These are phyloP conservation scores for Fusarium gaditjirri DNA, from an alignment of 2,329 filamentous ascomycete genomes.

Conservation along the genomic window DNA sequence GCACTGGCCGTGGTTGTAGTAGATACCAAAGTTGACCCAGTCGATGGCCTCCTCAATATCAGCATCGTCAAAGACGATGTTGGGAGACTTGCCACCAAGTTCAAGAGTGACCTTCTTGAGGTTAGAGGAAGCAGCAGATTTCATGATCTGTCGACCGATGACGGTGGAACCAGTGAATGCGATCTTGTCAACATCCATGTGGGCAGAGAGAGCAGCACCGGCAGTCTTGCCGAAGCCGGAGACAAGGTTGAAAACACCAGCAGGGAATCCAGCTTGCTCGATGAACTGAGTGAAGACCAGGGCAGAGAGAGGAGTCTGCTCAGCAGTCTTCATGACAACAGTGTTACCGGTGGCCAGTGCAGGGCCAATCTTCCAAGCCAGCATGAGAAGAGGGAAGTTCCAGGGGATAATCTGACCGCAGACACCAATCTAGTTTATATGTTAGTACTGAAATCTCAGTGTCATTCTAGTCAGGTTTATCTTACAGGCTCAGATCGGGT, in stretches of 20 bases:
- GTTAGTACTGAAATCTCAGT: slow-evolving; percentile 18
- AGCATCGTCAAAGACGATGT: slow-evolving; percentile 82
- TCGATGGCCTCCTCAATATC: slow-evolving; percentile 81
- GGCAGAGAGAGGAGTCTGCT: slow-evolving; percentile 78
- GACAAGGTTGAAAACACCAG: slow-evolving; percentile 80
- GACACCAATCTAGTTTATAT: slow-evolving; percentile 66
- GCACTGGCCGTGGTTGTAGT: slow-evolving; percentile 73
- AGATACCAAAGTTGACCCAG: slow-evolving; percentile 79
- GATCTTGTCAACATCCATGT: slow-evolving; percentile 86
- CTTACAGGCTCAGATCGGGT: slow-evolving; percentile 77
- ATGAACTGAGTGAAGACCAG: slow-evolving; percentile 72
- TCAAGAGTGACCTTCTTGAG: slow-evolving; percentile 85
- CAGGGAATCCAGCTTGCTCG: slow-evolving; percentile 82
- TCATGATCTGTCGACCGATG: slow-evolving; percentile 81
- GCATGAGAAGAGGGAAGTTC: slow-evolving; percentile 88
- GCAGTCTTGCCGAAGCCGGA: slow-evolving; percentile 83
- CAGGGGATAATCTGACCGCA: slow-evolving; percentile 91
- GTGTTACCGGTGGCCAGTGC: slow-evolving; percentile 79
- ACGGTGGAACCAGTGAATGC: slow-evolving; percentile 83
- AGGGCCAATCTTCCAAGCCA: slow-evolving; percentile 83
- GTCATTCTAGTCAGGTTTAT: slow-evolving; percentile 9
- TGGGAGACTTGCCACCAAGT: slow-evolving; percentile 83
- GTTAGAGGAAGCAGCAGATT: slow-evolving; percentile 80
- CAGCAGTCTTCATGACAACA: slow-evolving; percentile 78
- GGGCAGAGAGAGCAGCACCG: slow-evolving; percentile 78